A percentile compares a stretch with the other conserved stretches of the same genome.
Conservation (phyloP, 805 yeast genomes). For the Ogataea philodendri region DNA sequence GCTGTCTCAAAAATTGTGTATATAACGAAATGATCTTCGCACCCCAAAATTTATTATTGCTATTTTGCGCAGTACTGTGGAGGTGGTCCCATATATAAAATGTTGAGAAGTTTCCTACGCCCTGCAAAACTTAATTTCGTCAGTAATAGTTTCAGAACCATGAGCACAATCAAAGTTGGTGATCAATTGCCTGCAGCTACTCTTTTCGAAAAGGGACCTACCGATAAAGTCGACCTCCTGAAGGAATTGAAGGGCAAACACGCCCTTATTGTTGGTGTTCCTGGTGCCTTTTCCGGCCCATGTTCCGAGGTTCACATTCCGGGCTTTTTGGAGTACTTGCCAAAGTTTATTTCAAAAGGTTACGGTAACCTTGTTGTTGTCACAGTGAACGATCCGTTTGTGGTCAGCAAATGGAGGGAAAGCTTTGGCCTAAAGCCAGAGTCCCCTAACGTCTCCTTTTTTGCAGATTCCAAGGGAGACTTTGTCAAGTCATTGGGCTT, state of each 20-base stretch:
- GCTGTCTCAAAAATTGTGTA: conserved; percentile 1
- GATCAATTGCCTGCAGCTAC: conserved; percentile 22
- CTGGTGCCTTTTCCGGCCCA: conserved; percentile 81
- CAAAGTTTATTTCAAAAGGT: conserved; percentile 64
- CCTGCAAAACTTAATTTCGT: conserved; percentile 1
- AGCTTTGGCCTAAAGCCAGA: conserved; percentile 32
- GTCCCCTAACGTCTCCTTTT: conserved; percentile 35
- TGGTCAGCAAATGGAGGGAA: conserved; percentile 76
- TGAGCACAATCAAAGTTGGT: conserved; percentile 23
- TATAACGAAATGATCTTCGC: too few species aligned
- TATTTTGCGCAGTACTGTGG: conserved; percentile 4
- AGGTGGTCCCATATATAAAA: conserved; percentile 2
- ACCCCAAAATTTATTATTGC: conserved; percentile 5
- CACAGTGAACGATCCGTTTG: conserved; percentile 86
- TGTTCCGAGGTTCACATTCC: conserved; percentile 74
- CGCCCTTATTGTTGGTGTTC: conserved; percentile 55
- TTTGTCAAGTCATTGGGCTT: conserved; percentile 65
- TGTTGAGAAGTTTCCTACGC: conserved; percentile 4
- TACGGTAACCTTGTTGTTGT: conserved; percentile 59
- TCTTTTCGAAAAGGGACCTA: conserved; percentile 26
- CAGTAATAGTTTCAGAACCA: conserved; percentile 8
- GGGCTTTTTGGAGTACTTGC: conserved; percentile 55
- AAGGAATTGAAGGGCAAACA: conserved; percentile 32
- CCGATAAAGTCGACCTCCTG: conserved; percentile 21
- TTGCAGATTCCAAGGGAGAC: conserved; percentile 80